Base-by-base conservation (phyloP, 345 rosid genomes). In the Rubroshorea leprosula region DNA sequence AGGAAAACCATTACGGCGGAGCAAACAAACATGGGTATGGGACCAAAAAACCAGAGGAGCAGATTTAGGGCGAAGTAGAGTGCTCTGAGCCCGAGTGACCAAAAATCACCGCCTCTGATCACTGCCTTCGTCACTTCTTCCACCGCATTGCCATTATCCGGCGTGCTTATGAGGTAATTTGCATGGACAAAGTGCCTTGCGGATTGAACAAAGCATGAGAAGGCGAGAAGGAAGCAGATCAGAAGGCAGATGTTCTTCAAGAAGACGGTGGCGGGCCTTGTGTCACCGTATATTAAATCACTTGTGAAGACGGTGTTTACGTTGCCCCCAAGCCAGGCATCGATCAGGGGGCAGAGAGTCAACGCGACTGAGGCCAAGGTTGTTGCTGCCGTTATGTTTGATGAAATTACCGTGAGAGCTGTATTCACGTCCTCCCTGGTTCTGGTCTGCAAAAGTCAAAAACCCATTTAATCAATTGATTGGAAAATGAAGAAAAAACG, bases 31-130 rank as follows among this genome's bases (percentile, higher is more conserved):
- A 87, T 85, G 0, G 93, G 97, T 14, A 85, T 73, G 0, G 96
- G 96, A 47, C 97, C 96, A 24, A 87, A 87, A 54, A 90, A 86
- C 96, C 97, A 83, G 11, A 82, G 66, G 44, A 87, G 60, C 50
- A 90, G 46, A 71, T 64, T 25, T 15, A 83, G 76, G 35, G 94
- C 94, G 62, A 87, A 82, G 59, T 85, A 90, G 23, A 85, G 65
- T 20, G 83, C 77, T 73, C 93, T 76, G 23, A 87, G 83, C 9
- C 97, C 95, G 0, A 84, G 44, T 7, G 80, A 80, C 93, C 86
- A 87, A 57, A 76, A 87, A 65, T 87, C 85, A 24, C 97, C 80
- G 2, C 93, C 97, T 55, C 80, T 76, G 16, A 83, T 57, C 8
- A 87, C 69, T 0, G 80, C 71, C 11, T 7, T 24, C 72, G 74